Evolutionary conservation across 1,284 basidiomycete genomes (phyloP).

Genomic region (Veloboletus limbatus): DNA sequence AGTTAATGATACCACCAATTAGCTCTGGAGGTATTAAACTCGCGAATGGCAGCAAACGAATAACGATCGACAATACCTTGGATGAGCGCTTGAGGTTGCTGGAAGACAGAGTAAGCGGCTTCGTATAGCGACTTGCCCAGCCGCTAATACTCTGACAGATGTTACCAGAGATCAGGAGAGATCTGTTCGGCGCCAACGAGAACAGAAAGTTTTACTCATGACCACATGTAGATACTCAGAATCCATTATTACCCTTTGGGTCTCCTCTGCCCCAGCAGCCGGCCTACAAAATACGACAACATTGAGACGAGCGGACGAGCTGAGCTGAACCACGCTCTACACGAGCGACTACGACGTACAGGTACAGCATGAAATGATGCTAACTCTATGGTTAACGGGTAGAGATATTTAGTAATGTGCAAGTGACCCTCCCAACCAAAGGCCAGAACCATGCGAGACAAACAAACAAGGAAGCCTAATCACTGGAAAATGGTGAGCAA

Average conservation of each 20-base stretch:
- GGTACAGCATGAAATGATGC: too few relatives aligned
- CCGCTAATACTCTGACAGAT: slow-evolving; percentile 51
- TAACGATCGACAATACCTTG: slow-evolving; percentile 89
- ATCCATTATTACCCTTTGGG: neutral
- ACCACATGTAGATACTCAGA: neutral
- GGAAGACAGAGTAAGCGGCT: slow-evolving; percentile 74
- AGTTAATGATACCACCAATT: neutral
- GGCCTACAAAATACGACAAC: too few relatives aligned
- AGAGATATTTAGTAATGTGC: too few relatives aligned
- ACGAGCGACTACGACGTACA: too few relatives aligned
- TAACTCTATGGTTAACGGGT: too few relatives aligned
- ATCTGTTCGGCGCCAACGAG: slow-evolving; percentile 82
- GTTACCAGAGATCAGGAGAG: slow-evolving; percentile 86
- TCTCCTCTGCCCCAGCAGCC: neutral
- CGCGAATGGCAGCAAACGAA: slow-evolving; percentile 67
- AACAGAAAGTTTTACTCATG: slow-evolving; percentile 85
- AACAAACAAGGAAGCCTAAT: too few relatives aligned
- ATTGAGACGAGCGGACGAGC: too few relatives aligned
- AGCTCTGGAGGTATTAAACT: slow-evolving; percentile 84
- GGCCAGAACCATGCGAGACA: too few relatives aligned
- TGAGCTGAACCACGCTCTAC: too few relatives aligned
- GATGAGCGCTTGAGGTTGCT: slow-evolving; percentile 84
- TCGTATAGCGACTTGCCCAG: neutral
- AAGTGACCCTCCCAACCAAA: too few relatives aligned
- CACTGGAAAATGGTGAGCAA: too few relatives aligned